phyloP scores from a whole-genome alignment of 805 yeast genomes.

The Starmerella sp. region DNA sequence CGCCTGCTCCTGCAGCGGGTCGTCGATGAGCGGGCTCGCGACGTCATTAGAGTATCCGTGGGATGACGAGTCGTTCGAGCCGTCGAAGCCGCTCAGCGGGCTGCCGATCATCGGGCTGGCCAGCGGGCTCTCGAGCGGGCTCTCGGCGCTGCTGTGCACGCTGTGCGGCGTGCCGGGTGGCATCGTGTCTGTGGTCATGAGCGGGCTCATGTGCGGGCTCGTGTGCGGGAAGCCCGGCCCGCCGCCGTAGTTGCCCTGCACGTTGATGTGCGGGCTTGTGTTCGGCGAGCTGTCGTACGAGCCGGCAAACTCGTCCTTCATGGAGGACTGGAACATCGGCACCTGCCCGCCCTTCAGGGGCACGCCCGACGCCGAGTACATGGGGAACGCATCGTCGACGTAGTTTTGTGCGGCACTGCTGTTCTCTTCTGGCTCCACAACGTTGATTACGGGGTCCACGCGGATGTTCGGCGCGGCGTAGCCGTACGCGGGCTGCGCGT shows the following conservation, averaged over 20 bases:
- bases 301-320: neutral
- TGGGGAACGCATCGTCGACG: conserved; percentile 13
- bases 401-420: neutral
- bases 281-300: neutral
- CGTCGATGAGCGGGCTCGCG: neutral
- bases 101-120: conserved; percentile 4
- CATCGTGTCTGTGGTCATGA: neutral
- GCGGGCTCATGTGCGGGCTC: conserved; percentile 1
- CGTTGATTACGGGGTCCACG: conserved; percentile 19
- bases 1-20: neutral
- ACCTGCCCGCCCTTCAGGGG: conserved; percentile 9
- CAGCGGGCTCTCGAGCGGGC: conserved; percentile 1
- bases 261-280: neutral
- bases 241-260: neutral
- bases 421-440: conserved; percentile 17
- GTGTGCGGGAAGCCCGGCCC: neutral
- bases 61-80: neutral
- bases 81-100: conserved; percentile 1
- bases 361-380: conserved; percentile 15
- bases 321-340: conserved; percentile 3
- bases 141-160: neutral
- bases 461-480: neutral
- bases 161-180: conserved; percentile 3
- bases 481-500: neutral
- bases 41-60: neutral